A percentile compares a stretch with the other conserved stretches of the same genome.
These are phyloP conservation scores for Arthrobotrys sinensis DNA, from an alignment of 2,329 filamentous ascomycete genomes.

Conservation along the genomic window DNA sequence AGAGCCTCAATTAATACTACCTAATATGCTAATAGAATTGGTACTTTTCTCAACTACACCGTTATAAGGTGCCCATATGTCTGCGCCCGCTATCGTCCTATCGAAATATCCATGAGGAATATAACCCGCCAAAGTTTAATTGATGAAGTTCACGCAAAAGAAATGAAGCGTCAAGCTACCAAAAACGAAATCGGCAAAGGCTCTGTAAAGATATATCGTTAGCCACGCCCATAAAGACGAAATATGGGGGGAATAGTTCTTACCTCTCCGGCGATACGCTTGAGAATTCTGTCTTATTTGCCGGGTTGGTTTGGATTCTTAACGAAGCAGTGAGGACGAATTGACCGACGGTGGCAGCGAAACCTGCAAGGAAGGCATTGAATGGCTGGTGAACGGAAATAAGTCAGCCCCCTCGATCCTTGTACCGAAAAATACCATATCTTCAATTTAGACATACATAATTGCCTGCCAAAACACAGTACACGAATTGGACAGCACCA, in stretches of 20 bases:
- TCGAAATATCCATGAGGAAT: not conserved
- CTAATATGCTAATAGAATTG: constrained; percentile 11
- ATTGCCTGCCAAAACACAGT: constrained; percentile 92
- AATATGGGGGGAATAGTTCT: constrained; percentile 62
- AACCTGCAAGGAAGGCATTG: constrained; percentile 97
- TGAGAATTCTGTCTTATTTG: constrained; percentile 84
- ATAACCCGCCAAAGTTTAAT: constrained; percentile 72
- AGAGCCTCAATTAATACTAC: constrained; percentile 13
- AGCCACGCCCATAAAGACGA: constrained; percentile 55
- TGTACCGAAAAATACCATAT: not conserved
- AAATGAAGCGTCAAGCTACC: constrained; percentile 97
- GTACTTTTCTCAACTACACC: constrained; percentile 23
- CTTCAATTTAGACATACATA: constrained; percentile 77
- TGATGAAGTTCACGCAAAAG: constrained; percentile 99
- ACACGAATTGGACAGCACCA: constrained; percentile 91
- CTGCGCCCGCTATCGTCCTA: not conserved
- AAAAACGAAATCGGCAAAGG: constrained; percentile 96
- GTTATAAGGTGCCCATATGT: not conserved
- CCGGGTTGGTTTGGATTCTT: constrained; percentile 89
- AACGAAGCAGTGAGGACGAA: constrained; percentile 93
- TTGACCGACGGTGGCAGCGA: constrained; percentile 93
- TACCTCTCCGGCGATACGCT: constrained; percentile 85
- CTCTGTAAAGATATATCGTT: constrained; percentile 72
- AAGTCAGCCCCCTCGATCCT: constrained; percentile 11
- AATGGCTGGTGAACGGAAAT: constrained; percentile 80